phyloP scores from a whole-genome alignment of 2,329 filamentous ascomycete species.

The Fusarium dlaminii region DNA sequence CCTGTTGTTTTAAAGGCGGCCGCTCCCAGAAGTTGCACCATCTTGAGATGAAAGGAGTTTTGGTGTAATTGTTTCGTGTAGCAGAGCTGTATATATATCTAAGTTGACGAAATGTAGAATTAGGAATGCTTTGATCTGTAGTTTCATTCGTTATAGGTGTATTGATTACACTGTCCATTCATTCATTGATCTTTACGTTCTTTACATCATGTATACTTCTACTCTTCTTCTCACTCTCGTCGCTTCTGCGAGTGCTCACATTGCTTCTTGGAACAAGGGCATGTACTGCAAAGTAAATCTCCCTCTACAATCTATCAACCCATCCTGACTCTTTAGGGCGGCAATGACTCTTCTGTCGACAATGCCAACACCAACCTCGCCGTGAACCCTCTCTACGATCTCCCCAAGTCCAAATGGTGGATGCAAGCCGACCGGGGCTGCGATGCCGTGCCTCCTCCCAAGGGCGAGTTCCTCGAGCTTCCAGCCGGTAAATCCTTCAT shows the following conservation, averaged over 20 bases:
- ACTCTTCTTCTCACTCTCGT: constrained; percentile 32
- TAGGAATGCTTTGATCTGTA: not conserved
- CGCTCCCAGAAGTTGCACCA: constrained; percentile 23
- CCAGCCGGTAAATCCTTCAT: constrained; percentile 59
- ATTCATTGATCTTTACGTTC: not conserved
- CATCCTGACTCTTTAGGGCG: constrained; percentile 35
- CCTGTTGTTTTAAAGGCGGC: constrained; percentile 26
- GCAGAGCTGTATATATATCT: constrained; percentile 1
- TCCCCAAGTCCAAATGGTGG: constrained; percentile 59
- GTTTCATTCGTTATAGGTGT: constrained; percentile 29
- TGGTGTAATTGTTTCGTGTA: not conserved
- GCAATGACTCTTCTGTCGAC: constrained; percentile 46
- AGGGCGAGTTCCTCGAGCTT: constrained; percentile 51
- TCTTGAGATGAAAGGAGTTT: constrained; percentile 37
- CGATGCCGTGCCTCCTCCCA: constrained; percentile 48
- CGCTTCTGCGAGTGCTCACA: constrained; percentile 37
- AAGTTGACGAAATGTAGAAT: not conserved
- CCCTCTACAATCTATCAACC: fast-evolving
- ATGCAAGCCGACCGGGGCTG: constrained; percentile 61
- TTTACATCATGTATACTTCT: constrained; percentile 33
- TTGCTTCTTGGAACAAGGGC: constrained; percentile 42
- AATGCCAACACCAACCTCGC: constrained; percentile 55
- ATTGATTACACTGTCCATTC: constrained; percentile 36
- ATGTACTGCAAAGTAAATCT: constrained; percentile 42
- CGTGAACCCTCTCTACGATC: constrained; percentile 57